A percentile compares a stretch with the other conserved stretches of the same genome.
Conservation (phyloP, 495 filamentous ascomycete genomes). For the Filosporella fistucella region DNA sequence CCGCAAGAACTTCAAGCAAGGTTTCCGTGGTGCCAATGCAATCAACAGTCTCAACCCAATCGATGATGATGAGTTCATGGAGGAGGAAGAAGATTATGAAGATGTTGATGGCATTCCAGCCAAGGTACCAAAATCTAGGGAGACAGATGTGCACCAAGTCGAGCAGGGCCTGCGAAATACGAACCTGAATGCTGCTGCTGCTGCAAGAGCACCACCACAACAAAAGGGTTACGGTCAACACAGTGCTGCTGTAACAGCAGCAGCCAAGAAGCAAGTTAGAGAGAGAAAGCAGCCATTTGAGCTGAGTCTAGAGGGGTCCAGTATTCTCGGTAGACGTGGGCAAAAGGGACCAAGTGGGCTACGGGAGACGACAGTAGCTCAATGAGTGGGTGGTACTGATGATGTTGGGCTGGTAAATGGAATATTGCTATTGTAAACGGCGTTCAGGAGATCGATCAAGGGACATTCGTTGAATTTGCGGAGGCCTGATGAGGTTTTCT, state of each 20-base stretch:
- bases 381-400: no score
- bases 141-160: conserved; percentile 66
- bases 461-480: no score
- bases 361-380: conserved; percentile 7
- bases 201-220: conserved; percentile 36
- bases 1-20: conserved; percentile 67
- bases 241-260: conserved; percentile 67
- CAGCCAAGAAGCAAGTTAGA: conserved; percentile 71
- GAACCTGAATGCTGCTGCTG: conserved; percentile 56
- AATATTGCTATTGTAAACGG: no score
- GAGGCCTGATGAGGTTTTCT: no score
- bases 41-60: conserved; percentile 68
- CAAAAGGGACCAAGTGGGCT: conserved; percentile 37
- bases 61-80: conserved; percentile 56
- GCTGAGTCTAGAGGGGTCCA: conserved; percentile 84
- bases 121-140: conserved; percentile 65
- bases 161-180: conserved; percentile 83
- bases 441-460: no score
- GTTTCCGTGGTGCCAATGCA: conserved; percentile 53
- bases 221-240: conserved; percentile 79
- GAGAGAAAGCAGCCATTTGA: conserved; percentile 74
- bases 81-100: conserved; percentile 46
- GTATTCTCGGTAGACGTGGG: conserved; percentile 73
- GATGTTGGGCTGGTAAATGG: no score
- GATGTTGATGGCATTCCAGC: conserved; percentile 46